These are phyloP conservation scores for Penicillium sclerotiorum DNA, from an alignment of 2,329 filamentous ascomycete genomes.

Conservation along the genomic window DNA sequence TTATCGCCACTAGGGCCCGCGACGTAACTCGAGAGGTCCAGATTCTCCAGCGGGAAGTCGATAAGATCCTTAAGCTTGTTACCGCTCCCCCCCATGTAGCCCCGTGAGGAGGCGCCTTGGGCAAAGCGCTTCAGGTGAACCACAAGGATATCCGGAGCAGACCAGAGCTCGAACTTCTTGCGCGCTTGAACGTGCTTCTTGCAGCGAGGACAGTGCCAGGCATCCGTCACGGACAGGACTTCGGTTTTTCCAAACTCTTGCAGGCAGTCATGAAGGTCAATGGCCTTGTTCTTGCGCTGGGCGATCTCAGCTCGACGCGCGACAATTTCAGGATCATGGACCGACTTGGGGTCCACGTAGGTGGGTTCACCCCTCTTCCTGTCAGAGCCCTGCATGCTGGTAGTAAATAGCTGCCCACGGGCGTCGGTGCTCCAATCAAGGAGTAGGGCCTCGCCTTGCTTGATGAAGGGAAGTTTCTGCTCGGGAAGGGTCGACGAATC, in stretches of 20 bases:
- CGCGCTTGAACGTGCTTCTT: slow-evolving; percentile 89
- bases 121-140: slow-evolving; percentile 95
- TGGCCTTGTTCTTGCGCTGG: slow-evolving; percentile 69
- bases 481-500: background rate
- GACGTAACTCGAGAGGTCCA: slow-evolving; percentile 80
- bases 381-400: slow-evolving; percentile 67
- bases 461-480: slow-evolving; percentile 46
- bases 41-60: slow-evolving; percentile 84
- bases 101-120: slow-evolving; percentile 63
- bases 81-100: too few relatives aligned
- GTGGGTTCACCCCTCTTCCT: slow-evolving; percentile 58
- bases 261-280: slow-evolving; percentile 86
- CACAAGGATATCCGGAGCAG: slow-evolving; percentile 89
- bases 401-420: too few relatives aligned
- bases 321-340: slow-evolving; percentile 65
- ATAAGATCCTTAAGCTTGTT: slow-evolving; percentile 89
- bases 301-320: slow-evolving; percentile 63
- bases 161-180: slow-evolving; percentile 98
- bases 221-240: slow-evolving; percentile 90
- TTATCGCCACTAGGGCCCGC: slow-evolving; percentile 80
- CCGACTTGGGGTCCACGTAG: slow-evolving; percentile 55
- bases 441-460: slow-evolving; percentile 72
- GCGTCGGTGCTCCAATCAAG: slow-evolving; percentile 82
- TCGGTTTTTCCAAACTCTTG: slow-evolving; percentile 95
- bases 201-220: slow-evolving; percentile 96